These are phyloP conservation scores for Leishmania martiniquensis DNA, from an alignment of 208 protist species.

Conservation along the genomic window DNA sequence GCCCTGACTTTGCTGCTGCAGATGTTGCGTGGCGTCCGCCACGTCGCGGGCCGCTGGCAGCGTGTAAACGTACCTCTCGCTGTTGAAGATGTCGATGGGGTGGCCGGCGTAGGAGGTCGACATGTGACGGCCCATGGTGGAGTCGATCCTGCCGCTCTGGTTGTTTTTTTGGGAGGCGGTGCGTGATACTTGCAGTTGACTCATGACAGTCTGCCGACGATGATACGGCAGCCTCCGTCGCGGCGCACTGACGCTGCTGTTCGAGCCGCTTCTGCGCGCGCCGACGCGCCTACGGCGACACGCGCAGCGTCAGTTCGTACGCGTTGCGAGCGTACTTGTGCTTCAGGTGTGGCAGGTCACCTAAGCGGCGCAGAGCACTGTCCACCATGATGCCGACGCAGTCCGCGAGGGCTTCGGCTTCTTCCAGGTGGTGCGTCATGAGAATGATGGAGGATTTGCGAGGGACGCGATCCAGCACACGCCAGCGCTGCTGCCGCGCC, in stretches of 20 bases:
- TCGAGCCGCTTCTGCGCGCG: background rate
- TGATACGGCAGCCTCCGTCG: background rate
- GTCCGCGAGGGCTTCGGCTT: conserved; percentile 86
- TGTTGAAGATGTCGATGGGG: conserved; percentile 39
- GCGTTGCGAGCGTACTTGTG: conserved; percentile 81
- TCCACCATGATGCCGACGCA: conserved; percentile 91
- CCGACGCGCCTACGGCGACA: conserved; percentile 23
- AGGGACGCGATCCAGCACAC: conserved; percentile 52
- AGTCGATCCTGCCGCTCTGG: background rate
- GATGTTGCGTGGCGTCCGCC: conserved; percentile 28
- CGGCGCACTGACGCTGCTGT: background rate
- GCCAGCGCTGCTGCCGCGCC: conserved; percentile 70
- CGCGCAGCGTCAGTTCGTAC: conserved; percentile 66
- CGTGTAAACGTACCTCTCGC: conserved; percentile 46
- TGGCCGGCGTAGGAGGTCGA: conserved; percentile 38
- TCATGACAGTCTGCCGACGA: background rate
- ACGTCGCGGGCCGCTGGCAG: conserved; percentile 35
- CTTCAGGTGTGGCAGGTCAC: conserved; percentile 83
- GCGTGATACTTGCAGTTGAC: background rate
- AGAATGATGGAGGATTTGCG: conserved; percentile 70
- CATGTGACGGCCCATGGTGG: background rate
- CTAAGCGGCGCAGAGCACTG: conserved; percentile 87
- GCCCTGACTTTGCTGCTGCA: conserved; percentile 25
- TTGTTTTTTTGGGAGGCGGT: background rate
- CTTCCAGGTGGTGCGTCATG: conserved; percentile 94